Evolutionary conservation across 495 filamentous ascomycete species (phyloP).

Genomic region (Aspergillus sparsus): DNA sequence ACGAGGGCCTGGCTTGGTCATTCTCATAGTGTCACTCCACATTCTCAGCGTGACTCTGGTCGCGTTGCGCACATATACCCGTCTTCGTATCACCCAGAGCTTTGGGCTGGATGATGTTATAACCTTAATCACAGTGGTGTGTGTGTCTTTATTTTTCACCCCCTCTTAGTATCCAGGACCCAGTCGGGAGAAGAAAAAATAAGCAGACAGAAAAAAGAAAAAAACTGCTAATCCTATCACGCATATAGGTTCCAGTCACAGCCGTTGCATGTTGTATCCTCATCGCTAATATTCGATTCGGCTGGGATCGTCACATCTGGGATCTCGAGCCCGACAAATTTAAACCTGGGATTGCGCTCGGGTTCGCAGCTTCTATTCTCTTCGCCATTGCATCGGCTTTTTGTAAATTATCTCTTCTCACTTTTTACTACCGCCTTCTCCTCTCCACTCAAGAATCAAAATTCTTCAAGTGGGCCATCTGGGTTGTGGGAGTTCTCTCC

Average conservation of each 20-base stretch:
- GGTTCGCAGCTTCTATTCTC: background rate
- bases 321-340: background rate
- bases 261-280: background rate
- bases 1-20: background rate
- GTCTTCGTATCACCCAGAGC: background rate
- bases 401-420: background rate
- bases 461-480: background rate
- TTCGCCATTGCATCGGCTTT: background rate
- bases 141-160: background rate
- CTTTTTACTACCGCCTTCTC: background rate
- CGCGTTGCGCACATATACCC: background rate
- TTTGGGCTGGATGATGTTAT: background rate
- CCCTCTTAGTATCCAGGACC: too few relatives aligned
- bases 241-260: background rate
- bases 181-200: too few relatives aligned
- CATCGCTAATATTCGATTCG: background rate
- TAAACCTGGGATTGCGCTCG: background rate
- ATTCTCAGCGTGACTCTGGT: background rate
- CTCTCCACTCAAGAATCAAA: background rate
- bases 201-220: background rate
- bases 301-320: background rate
- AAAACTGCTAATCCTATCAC: background rate
- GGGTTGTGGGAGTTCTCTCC: background rate
- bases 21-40: background rate
- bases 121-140: background rate